A percentile compares a stretch with the other conserved stretches of the same genome.
Evolutionary conservation across 768 basidiomycete genomes (phyloP).

Genomic region (Tulasnella sp.): DNA sequence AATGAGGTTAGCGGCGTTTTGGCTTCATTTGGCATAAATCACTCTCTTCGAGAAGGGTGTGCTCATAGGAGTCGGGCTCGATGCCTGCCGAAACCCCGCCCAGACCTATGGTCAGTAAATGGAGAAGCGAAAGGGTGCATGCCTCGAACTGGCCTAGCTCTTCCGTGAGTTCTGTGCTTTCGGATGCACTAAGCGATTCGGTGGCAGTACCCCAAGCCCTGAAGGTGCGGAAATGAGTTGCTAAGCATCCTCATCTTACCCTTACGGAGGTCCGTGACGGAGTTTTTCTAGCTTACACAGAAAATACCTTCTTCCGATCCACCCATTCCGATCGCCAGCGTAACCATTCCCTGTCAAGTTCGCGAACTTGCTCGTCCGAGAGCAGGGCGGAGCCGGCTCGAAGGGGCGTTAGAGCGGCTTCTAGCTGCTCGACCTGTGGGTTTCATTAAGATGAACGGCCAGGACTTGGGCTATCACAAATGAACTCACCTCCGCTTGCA

Average conservation of each 20-base stretch:
- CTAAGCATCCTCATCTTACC: neutral
- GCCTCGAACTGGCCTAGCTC: slow-evolving; percentile 57
- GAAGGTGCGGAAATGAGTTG: slow-evolving; percentile 14
- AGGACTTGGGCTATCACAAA: neutral
- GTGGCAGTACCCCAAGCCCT: slow-evolving; percentile 78
- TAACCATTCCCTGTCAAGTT: slow-evolving; percentile 72
- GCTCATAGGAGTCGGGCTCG: slow-evolving; percentile 75
- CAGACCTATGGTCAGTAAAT: slow-evolving; percentile 7
- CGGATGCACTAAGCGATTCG: slow-evolving; percentile 68
- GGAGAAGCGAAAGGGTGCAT: slow-evolving; percentile 17
- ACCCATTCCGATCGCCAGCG: slow-evolving; percentile 85
- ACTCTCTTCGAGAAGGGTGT: slow-evolving; percentile 63
- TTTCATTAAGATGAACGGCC: slow-evolving; percentile 24
- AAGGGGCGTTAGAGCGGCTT: slow-evolving; percentile 62
- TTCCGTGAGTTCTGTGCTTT: slow-evolving; percentile 67
- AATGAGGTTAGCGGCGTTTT: slow-evolving; percentile 31
- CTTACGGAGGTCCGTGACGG: neutral
- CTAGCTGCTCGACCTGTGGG: slow-evolving; percentile 55
- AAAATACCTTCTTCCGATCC: slow-evolving; percentile 73
- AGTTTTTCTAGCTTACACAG: slow-evolving; percentile 55
- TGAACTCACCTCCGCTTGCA: slow-evolving; percentile 56
- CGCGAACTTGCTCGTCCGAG: slow-evolving; percentile 68
- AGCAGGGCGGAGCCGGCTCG: slow-evolving; percentile 68
- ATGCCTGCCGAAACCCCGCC: slow-evolving; percentile 45
- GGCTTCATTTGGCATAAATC: slow-evolving; percentile 52